phyloP scores from a whole-genome alignment of 2,329 filamentous ascomycete genomes.

The Chaetomiaceae sp. region DNA sequence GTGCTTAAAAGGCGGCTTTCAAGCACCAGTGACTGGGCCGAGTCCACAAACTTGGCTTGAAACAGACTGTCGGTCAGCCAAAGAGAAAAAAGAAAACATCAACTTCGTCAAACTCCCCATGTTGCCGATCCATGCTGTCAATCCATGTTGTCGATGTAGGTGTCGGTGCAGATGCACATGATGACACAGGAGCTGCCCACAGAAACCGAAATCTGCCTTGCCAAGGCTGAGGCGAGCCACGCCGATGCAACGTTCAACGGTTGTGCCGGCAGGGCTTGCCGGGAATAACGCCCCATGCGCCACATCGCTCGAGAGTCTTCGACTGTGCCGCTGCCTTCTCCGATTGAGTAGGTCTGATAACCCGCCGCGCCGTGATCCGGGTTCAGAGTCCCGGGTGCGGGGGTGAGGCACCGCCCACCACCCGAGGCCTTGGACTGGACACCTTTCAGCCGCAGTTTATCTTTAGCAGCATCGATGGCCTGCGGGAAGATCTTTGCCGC shows the following conservation, averaged over 20 bases:
- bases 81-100: too few species aligned
- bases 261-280: conserved; percentile 14
- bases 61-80: not conserved
- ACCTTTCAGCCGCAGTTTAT: conserved; percentile 25
- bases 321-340: not conserved
- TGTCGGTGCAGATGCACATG: too few species aligned
- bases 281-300: not conserved
- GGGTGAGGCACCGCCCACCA: conserved; percentile 15
- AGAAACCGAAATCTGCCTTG: conserved; percentile 20
- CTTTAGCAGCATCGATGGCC: conserved; percentile 20
- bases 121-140: too few species aligned
- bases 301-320: conserved; percentile 1
- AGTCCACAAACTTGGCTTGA: too few species aligned
- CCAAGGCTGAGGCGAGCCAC: conserved; percentile 16
- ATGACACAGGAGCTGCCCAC: too few species aligned
- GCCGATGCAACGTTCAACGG: conserved; percentile 17
- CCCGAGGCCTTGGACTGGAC: not conserved
- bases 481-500: conserved; percentile 17
- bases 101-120: too few species aligned
- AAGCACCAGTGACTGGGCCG: too few species aligned
- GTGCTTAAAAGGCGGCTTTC: not conserved
- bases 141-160: not conserved
- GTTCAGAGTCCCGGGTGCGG: not conserved
- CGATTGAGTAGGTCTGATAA: not conserved
- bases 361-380: conserved; percentile 6